Evolutionary conservation across 129 eudicot genomes (phyloP), one percentile per base, ranked within the genome.

Genomic region (Mikania micrantha): DNA sequence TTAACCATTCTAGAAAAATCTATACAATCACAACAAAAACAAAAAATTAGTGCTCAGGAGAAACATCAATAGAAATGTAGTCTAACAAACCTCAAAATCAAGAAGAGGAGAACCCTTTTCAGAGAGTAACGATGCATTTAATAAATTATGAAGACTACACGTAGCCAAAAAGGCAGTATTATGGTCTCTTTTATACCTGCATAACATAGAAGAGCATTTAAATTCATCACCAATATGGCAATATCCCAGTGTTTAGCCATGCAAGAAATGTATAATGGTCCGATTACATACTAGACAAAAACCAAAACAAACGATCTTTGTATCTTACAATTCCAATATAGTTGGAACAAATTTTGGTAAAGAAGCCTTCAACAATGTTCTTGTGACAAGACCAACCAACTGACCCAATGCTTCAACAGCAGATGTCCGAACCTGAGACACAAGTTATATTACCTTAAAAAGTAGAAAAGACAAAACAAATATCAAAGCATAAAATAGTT

Each of bases 351-450:
- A 84, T 58, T 91, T 87, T 67, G 99, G 90, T 74, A 93, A 84
- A 66, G 95, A 83, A 13, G 84, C 78, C 78, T 93, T 93, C 74
- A 93, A 81, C 74, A 88, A 80, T 54, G 84, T 66, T 74, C 99
- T 74, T 35, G 95, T 84, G 47, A 93, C 87, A 67, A 88, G 95
- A 73, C 96, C 96, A 64, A 93, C 95, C 92, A 93, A 88, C 74
- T 93, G 96, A 74, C 99, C 96, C 66, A 93, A 79, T 48, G 99
- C 99, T 80, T 93, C 96, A 50, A 93, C 88, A 64, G 95, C 83
- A 49, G 96, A 84, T 60, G 78, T 66, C 31, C 96, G 83, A 21
- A 93, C 95, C 99, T 93, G 82, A 50, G 24, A 27, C 38, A 63
- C 24, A 71, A 54, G 27, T 68, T 60, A 66, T 65, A 41, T 75